Percentiles rank a stretch among this genome's conserved stretches.
phyloP scores from a whole-genome alignment of 371 early-diverging fungal genomes.

The Rhizomucor miehei region DNA sequence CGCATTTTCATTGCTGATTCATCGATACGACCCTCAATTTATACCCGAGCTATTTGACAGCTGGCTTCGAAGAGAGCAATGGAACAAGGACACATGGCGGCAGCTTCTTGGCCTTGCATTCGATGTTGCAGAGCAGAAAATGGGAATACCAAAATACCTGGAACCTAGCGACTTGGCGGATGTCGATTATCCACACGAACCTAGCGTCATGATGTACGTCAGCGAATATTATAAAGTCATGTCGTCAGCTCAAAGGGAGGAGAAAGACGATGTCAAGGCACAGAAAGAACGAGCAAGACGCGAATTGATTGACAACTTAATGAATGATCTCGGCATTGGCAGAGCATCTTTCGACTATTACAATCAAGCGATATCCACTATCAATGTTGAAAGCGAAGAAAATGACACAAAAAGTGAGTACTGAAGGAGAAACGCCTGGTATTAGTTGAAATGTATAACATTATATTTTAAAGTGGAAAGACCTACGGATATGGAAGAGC shows the following conservation, averaged over 20 bases:
- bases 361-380: too few species aligned
- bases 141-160: constrained; percentile 35
- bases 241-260: constrained; percentile 18
- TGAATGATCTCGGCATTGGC: background rate
- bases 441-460: too few species aligned
- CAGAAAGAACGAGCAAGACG: background rate
- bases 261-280: constrained; percentile 9
- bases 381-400: background rate
- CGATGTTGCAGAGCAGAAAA: constrained; percentile 27
- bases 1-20: constrained; percentile 68
- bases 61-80: constrained; percentile 14
- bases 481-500: too few species aligned
- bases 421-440: too few species aligned
- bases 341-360: too few species aligned
- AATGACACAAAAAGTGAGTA: background rate
- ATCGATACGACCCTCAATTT: constrained; percentile 61
- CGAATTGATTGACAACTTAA: background rate
- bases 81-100: constrained; percentile 28
- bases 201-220: constrained; percentile 48
- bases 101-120: constrained; percentile 26
- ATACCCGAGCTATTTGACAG: constrained; percentile 53
- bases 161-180: constrained; percentile 37
- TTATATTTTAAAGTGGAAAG: too few species aligned
- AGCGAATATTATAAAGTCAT: constrained; percentile 42
- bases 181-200: constrained; percentile 46